These are phyloP conservation scores for Rhypophila decipiens DNA, from an alignment of 495 filamentous ascomycete species.

Conservation along the genomic window DNA sequence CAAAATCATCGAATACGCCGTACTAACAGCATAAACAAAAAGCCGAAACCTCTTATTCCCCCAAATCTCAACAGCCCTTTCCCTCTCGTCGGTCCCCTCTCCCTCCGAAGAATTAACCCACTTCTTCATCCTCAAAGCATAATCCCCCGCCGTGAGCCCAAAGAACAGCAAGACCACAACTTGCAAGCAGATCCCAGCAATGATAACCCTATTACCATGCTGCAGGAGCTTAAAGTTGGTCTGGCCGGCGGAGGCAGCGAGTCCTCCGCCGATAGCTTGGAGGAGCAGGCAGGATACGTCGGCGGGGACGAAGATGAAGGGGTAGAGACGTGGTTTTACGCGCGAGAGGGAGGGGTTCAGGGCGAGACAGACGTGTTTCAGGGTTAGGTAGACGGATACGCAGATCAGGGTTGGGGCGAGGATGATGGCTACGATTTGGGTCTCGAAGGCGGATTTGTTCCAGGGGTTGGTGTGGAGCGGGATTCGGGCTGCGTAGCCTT, in stretches of 20 bases:
- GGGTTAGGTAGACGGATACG: constrained; percentile 60
- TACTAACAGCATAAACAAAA: constrained; percentile 44
- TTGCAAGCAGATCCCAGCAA: constrained; percentile 67
- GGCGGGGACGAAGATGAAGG: constrained; percentile 58
- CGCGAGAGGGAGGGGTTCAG: constrained; percentile 49
- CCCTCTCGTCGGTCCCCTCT: constrained; percentile 4
- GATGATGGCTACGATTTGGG: constrained; percentile 62
- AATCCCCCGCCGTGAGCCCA: constrained; percentile 44
- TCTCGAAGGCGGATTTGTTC: constrained; percentile 52
- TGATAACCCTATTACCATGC: constrained; percentile 58
- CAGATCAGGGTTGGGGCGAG: constrained; percentile 61
- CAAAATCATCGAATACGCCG: constrained; percentile 56
- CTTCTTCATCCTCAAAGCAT: constrained; percentile 37
- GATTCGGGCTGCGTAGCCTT: constrained; percentile 57
- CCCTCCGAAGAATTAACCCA: constrained; percentile 18
- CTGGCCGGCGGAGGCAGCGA: constrained; percentile 47
- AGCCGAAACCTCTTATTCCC: constrained; percentile 39
- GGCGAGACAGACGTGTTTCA: constrained; percentile 56
- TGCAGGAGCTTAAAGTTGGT: constrained; percentile 29
- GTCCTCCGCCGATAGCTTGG: constrained; percentile 58
- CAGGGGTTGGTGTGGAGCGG: constrained; percentile 56
- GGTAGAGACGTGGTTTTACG: constrained; percentile 53
- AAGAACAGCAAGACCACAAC: constrained; percentile 57
- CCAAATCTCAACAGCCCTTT: constrained; percentile 29
- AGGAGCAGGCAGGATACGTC: constrained; percentile 58